Evolutionary conservation across 805 yeast genomes (phyloP).

Genomic region (Ogataea salicorniae): DNA sequence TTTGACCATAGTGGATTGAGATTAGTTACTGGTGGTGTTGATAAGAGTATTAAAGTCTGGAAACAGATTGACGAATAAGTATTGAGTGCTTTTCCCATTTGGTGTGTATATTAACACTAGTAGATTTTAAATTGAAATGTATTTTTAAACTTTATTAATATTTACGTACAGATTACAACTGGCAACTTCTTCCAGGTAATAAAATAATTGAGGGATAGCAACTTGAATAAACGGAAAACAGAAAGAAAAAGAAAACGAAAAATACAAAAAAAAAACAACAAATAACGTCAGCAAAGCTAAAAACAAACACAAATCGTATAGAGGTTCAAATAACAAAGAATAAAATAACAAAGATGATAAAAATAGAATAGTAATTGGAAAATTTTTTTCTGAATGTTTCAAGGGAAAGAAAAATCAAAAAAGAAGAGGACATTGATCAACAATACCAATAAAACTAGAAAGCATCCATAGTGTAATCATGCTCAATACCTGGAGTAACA

Average conservation of each 20-base stretch:
- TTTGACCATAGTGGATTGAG: conserved; percentile 81
- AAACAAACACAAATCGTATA: no score
- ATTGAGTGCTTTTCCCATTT: not conserved
- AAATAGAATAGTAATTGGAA: no score
- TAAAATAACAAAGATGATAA: no score
- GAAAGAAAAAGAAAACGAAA: no score
- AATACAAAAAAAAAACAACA: no score
- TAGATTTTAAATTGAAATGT: not conserved
- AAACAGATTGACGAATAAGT: conserved; percentile 34
- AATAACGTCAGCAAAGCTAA: no score
- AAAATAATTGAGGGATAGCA: no score
- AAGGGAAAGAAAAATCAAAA: not conserved
- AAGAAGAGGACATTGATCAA: not conserved
- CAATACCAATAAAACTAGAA: conserved; percentile 31
- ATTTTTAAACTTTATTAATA: no score
- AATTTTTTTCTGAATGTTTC: not conserved
- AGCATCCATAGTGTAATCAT: conserved; percentile 98
- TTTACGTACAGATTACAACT: no score
- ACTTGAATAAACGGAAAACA: no score
- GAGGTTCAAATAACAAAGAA: no score
- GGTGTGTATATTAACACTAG: not conserved
- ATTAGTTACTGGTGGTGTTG: conserved; percentile 84
- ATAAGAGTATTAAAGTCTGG: conserved; percentile 81
- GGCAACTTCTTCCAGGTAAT: no score
- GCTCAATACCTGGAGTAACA: conserved; percentile 96